These are phyloP conservation scores for Sarocladium brachiariae DNA, from an alignment of 2,329 filamentous ascomycete species.

Conservation along the genomic window DNA sequence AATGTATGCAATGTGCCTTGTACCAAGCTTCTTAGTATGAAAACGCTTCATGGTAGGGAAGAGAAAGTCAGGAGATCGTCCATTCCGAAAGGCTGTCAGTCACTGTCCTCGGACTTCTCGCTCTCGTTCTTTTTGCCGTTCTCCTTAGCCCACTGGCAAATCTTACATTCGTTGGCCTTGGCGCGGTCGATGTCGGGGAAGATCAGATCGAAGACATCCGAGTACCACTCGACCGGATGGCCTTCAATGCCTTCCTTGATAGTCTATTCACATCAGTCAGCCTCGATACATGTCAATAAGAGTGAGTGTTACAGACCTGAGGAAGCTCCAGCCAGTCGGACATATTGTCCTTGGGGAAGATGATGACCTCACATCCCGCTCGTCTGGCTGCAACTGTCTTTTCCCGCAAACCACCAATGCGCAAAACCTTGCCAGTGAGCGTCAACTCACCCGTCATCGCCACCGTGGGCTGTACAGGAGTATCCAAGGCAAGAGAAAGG, in stretches of 20 bases:
- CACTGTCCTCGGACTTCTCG: slow-evolving; percentile 28
- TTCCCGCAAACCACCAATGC: slow-evolving; percentile 89
- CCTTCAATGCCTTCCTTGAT: slow-evolving; percentile 96
- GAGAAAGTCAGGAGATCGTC: background rate
- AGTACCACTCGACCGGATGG: slow-evolving; percentile 87
- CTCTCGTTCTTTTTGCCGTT: slow-evolving; percentile 33
- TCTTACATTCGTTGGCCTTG: slow-evolving; percentile 68
- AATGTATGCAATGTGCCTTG: background rate
- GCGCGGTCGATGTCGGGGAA: slow-evolving; percentile 75
- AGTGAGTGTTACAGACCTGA: slow-evolving; percentile 58
- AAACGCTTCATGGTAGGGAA: background rate
- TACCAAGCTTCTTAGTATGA: background rate
- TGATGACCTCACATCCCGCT: slow-evolving; percentile 85
- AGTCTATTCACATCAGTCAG: slow-evolving; percentile 54
- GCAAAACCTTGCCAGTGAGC: slow-evolving; percentile 89
- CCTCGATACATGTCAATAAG: background rate
- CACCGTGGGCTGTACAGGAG: slow-evolving; percentile 72
- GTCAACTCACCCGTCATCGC: slow-evolving; percentile 98
- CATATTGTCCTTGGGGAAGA: slow-evolving; percentile 93
- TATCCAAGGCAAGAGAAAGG: slow-evolving; percentile 75
- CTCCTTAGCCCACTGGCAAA: slow-evolving; percentile 45
- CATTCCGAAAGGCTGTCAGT: slow-evolving; percentile 17
- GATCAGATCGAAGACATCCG: slow-evolving; percentile 84
- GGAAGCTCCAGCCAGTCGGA: slow-evolving; percentile 97
- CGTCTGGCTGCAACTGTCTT: slow-evolving; percentile 94